Evolutionary conservation across 2,329 filamentous ascomycete genomes (phyloP).

Genomic region (Furcasterigmium furcatum): DNA sequence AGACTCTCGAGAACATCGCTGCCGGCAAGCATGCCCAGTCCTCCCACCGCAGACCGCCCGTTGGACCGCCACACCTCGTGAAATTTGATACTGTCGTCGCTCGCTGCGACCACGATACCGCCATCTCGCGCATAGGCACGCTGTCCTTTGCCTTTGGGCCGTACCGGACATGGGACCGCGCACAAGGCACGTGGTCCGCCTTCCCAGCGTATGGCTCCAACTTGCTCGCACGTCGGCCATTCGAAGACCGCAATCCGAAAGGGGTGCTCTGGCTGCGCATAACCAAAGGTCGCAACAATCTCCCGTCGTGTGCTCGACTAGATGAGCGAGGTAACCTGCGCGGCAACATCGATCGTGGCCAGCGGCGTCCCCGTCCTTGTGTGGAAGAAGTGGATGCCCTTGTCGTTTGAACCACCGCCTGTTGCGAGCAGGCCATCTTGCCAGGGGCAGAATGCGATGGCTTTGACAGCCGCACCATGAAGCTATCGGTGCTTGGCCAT

Average conservation of each 20-base stretch:
- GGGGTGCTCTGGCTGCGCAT: constrained; percentile 84
- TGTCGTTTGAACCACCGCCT: constrained; percentile 90
- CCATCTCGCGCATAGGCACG: constrained; percentile 25
- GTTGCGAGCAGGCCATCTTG: constrained; percentile 83
- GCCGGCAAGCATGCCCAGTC: constrained; percentile 67
- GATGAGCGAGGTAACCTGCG: constrained; percentile 89
- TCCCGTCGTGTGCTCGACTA: constrained; percentile 86
- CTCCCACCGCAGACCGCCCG: constrained; percentile 47
- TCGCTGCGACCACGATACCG: constrained; percentile 87
- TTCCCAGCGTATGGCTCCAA: constrained; percentile 82
- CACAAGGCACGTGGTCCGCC: constrained; percentile 77
- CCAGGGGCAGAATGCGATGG: constrained; percentile 96
- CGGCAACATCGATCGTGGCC: constrained; percentile 86
- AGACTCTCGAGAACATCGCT: constrained; percentile 82
- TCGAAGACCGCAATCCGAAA: constrained; percentile 89
- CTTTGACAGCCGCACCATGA: constrained; percentile 89
- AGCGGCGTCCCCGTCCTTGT: constrained; percentile 77
- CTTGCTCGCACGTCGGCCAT: constrained; percentile 87
- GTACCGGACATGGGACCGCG: constrained; percentile 81
- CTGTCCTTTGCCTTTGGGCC: constrained; percentile 21
- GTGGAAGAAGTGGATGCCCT: constrained; percentile 95
- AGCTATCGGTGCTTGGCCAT: constrained; percentile 69
- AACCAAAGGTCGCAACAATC: constrained; percentile 91
- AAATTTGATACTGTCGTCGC: constrained; percentile 90
- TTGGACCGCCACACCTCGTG: constrained; percentile 86